Evolutionary conservation across 352 stramenopile species (phyloP).

Genomic region (Phytophthora syringae): DNA sequence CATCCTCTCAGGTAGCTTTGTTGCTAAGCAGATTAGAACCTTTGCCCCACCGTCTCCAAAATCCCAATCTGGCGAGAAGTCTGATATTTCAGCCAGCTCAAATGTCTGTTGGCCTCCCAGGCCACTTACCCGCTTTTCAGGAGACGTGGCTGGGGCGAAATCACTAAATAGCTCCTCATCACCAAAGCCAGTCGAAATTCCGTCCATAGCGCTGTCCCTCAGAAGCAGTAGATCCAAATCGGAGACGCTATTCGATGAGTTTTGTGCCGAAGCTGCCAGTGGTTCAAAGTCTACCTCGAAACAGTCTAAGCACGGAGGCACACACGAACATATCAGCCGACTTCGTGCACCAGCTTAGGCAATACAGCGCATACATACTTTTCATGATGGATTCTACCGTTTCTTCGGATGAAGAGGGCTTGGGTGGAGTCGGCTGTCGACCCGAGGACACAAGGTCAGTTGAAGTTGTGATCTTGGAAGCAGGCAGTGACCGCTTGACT

Average conservation of each 20-base stretch:
- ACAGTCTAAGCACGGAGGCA: constrained; percentile 46
- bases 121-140: constrained; percentile 6
- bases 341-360: background rate
- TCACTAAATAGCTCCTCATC: constrained; percentile 47
- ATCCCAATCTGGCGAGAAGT: constrained; percentile 89
- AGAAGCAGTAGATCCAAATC: constrained; percentile 33
- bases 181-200: constrained; percentile 27
- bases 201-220: constrained; percentile 44
- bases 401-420: constrained; percentile 32
- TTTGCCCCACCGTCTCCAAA: constrained; percentile 79
- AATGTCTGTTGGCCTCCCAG: constrained; percentile 37
- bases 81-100: constrained; percentile 63
- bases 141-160: background rate
- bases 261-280: constrained; percentile 10
- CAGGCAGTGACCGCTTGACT: constrained; percentile 44
- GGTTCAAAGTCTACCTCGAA: constrained; percentile 59
- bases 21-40: constrained; percentile 78
- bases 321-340: background rate
- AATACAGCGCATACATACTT: constrained; percentile 33
- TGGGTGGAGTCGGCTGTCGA: constrained; percentile 11
- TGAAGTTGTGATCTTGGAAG: constrained; percentile 8
- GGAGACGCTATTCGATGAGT: constrained; percentile 20
- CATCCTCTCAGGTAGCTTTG: constrained; percentile 40
- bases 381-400: constrained; percentile 64
- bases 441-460: constrained; percentile 4